Evolutionary conservation across 805 yeast species (phyloP).

Genomic region (Allodekkera sacchari): DNA sequence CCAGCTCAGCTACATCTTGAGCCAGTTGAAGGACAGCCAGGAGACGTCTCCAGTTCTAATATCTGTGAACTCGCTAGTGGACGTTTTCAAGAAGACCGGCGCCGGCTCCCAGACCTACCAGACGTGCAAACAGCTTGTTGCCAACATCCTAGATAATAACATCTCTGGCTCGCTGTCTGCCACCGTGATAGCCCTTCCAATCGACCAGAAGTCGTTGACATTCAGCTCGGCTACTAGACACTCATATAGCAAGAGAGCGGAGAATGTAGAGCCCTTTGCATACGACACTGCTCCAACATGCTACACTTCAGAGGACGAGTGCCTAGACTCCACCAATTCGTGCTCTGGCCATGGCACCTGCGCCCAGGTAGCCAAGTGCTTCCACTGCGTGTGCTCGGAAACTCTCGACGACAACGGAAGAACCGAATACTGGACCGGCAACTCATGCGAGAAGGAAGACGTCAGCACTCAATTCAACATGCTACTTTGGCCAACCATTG

Average conservation of each 20-base stretch:
- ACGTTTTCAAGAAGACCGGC: conserved; percentile 37
- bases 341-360: conserved; percentile 52
- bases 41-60: conserved; percentile 24
- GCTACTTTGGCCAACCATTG: conserved; percentile 57
- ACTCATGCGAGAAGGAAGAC: conserved; percentile 60
- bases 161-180: conserved; percentile 15
- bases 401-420: conserved; percentile 31
- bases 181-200: conserved; percentile 27
- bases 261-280: too few relatives aligned
- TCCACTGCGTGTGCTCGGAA: conserved; percentile 44
- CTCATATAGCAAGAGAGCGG: neutral
- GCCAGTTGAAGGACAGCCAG: conserved; percentile 11
- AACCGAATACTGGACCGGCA: conserved; percentile 49
- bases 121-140: conserved; percentile 29
- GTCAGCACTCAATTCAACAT: conserved; percentile 58
- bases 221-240: conserved; percentile 8
- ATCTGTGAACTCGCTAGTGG: conserved; percentile 33
- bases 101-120: conserved; percentile 31
- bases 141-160: conserved; percentile 13
- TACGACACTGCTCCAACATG: too few relatives aligned
- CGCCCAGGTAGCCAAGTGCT: conserved; percentile 32
- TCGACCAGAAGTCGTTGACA: conserved; percentile 17
- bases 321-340: conserved; percentile 36
- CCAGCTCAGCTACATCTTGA: conserved; percentile 35
- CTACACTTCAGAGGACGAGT: conserved; percentile 36